A percentile compares a stretch with the other conserved stretches of the same genome.
Conservation (phyloP, 2,329 filamentous ascomycete species). For the Polytolypa hystricis region DNA sequence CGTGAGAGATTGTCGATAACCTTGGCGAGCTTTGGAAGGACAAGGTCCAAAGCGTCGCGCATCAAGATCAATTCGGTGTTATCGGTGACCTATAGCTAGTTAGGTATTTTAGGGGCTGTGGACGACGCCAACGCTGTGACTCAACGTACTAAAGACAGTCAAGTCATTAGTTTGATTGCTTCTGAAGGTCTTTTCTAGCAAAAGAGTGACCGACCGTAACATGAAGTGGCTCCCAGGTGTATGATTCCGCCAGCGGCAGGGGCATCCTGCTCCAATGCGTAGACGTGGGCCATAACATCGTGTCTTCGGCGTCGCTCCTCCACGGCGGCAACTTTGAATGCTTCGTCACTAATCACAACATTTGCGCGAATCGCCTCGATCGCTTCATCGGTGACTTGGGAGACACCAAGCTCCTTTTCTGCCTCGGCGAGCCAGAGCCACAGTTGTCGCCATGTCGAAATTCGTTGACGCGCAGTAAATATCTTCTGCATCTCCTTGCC, state of each 20-base stretch:
- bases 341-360: conserved; percentile 62
- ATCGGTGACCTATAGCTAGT: conserved; percentile 52
- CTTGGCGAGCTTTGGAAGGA: conserved; percentile 66
- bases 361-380: conserved; percentile 66
- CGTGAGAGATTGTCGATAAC: conserved; percentile 62
- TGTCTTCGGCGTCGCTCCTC: conserved; percentile 67
- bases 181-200: no score
- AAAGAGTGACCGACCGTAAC: conserved; percentile 8
- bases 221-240: conserved; percentile 55
- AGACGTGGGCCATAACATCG: conserved; percentile 56
- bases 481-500: conserved; percentile 61
- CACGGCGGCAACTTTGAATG: conserved; percentile 61
- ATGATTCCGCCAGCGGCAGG: conserved; percentile 75
- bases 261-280: conserved; percentile 55
- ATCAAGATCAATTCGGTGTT: conserved; percentile 71
- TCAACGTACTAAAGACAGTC: no score
- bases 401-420: conserved; percentile 69
- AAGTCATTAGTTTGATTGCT: no score
- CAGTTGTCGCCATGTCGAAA: conserved; percentile 70
- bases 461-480: conserved; percentile 65
- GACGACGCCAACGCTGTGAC: no score
- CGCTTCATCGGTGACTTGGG: conserved; percentile 59
- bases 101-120: no score
- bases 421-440: conserved; percentile 78
- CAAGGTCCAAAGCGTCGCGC: conserved; percentile 61